Evolutionary conservation across 345 rosid genomes (phyloP), one percentile per base, ranked within the genome.

Genomic region (Camelina sativa): DNA sequence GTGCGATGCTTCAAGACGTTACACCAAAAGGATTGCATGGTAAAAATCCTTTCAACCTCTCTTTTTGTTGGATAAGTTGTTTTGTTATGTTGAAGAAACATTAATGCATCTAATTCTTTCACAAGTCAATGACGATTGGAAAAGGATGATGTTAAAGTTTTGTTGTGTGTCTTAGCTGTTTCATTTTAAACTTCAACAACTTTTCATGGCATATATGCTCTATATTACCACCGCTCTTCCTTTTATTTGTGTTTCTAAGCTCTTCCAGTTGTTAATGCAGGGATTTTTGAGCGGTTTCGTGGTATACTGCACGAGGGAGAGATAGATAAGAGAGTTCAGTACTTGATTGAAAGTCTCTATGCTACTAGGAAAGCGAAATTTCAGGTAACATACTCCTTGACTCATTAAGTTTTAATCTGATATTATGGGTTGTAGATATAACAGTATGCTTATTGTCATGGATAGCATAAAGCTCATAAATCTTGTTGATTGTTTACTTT

Each of bases 301-400:
- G 97, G 97, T 44, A 92, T 94, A 62, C 89, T 95, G 70, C 97
- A 90, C 74, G 99, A 95, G 82, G 99, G 97, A 80, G 97, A 95
- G 82, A 95, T 92, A 17, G 97, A 92, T 74, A 92, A 90, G 80
- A 83, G 98, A 16, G 99, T 95, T 61, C 98, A 92, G 53, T 95
- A 84, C 78, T 74, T 95, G 82, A 92, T 92, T 58, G 98, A 95
- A 86, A 91, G 92, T 34, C 84, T 92, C 40, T 90, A 88, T 85
- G 97, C 98, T 34, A 66, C 81, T 38, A 85, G 98, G 78, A 87
- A 88, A 76, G 98, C 96, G n/a, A 92, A 90, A 46, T 95, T 95
- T 82, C 96, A 91, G 94, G 98, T 87, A 65, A 67, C 50, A 19
- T 62, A 43, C 16, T 30, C 40, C 5, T n/a, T 30, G 44, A 7